Base-by-base conservation (phyloP, 2,329 filamentous ascomycete species). In the Claviceps sp. region DNA sequence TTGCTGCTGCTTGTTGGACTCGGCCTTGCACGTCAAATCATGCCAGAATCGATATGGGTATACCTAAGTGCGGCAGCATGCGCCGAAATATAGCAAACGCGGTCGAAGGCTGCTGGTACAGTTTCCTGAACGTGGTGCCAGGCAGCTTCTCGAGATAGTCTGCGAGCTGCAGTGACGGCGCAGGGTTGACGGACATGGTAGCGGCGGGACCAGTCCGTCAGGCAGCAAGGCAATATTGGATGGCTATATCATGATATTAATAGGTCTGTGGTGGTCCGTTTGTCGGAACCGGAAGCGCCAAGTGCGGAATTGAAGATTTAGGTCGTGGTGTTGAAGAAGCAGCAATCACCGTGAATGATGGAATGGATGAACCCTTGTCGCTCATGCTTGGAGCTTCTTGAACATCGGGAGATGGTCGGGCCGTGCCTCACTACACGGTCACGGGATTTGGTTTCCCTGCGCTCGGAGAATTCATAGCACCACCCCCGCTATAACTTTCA, bases 51-150 rank as follows among this genome's bases (percentile, higher is more conserved):
- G 41, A 9, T 8, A 34, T 5, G 16, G n/a, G 22, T 61, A 72
- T 62, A 90, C 87, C 89, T 55, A 97, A 72, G 63, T 94, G 87
- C 53, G 93, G 89, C 54, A 98, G 79, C 89, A 98, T 96, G 71
- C 93, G 90, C 59, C 93, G 82, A 67, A 97, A 97, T 62, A 98
- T 90, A 59, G 93, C 93, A 58, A 98, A 82, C 40, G 90, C 87
- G 1, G 93, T 95, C 43, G 91, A 95, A 34, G 93, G 93, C 74
- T 96, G 90, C 71, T 90, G 86, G 75, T 98, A 98, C 46, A 98
- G 78, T 68, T 88, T 86, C 65, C 82, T 81, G 68, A 97, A 95
- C 38, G 89, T 94, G 43, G 87, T 89, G 57, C 90, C 89, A 48
- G 87, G 87, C 62, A 95, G 84, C 66, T 84, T 82, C 77, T 97